Evolutionary conservation across 768 basidiomycete genomes (phyloP), one percentile per base, ranked within the genome.

Genomic region (Neoboletus magnificus): DNA sequence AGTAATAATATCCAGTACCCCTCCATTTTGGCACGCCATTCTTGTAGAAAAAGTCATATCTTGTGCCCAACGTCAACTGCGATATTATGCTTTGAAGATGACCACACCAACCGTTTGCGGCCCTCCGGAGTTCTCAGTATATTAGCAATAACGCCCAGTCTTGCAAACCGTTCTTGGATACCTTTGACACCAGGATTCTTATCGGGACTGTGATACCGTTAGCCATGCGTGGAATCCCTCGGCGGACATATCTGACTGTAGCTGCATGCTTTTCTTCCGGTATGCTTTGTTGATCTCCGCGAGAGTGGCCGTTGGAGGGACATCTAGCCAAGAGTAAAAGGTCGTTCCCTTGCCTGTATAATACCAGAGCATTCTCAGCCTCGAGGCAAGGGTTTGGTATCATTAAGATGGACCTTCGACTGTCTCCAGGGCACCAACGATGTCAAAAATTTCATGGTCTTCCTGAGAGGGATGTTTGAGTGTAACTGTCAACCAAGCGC

Each of bases 21-120:
- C 95, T 81, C 96, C 96, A 99, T 68, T 82, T 90, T 0, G 96
- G 96, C 4, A 99, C 93, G 22, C 96, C 96, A 59, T 98, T 98
- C 74, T 96, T 94, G 79, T 90, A 91, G 81, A 98, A 99, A 71
- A 91, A 91, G 70, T 92, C 89, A 59, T 92, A 92, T 62, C 91
- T 91, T 57, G 20, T 30, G n/a, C 30, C 15, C 57, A 40, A 45
- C 20, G 47, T 57, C 33, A 57, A n/a, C 11, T 32, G n/a, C 48
- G 36, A 27, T 45, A 15, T n/a, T 12, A 40, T 25, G 32, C 48
- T 48, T 41, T 10, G 11, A 36, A 12, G 18, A 42, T 35, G 1
- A 42, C 20, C 32, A 42, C 46, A 77, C 86, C 52, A 69, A 92
- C 84, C 93, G 79, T 70, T 90, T 81, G 36, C 93, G 82, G 46